phyloP scores from a whole-genome alignment of 1,139 yeast genomes.

The Wickerhamiella pararugosa region DNA sequence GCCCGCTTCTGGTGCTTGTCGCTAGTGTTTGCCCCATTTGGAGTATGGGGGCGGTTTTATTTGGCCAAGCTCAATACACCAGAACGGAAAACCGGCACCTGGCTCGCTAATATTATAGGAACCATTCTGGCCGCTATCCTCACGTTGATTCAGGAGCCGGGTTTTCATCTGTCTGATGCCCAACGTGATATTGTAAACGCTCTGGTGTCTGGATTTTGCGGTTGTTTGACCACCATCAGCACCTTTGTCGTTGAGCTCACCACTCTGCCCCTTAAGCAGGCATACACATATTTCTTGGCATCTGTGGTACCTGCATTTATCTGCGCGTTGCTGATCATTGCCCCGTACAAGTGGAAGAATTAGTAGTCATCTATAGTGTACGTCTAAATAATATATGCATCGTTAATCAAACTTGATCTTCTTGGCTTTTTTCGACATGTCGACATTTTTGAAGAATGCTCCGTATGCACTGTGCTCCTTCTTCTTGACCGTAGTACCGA shows the following conservation, averaged over 20 bases:
- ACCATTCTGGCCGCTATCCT: conserved; percentile 42
- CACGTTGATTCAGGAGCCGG: conserved; percentile 30
- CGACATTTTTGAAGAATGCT: conserved; percentile 89
- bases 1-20: conserved; percentile 58
- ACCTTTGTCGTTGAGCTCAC: conserved; percentile 59
- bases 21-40: conserved; percentile 48
- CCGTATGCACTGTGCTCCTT: conserved; percentile 95
- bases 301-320: conserved; percentile 28
- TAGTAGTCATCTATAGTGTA: conserved; percentile 10
- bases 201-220: conserved; percentile 59
- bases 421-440: conserved; percentile 62
- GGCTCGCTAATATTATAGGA: conserved; percentile 48
- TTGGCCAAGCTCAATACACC: conserved; percentile 37
- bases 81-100: conserved; percentile 61
- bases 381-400: not conserved
- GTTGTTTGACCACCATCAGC: conserved; percentile 61
- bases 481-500: conserved; percentile 96
- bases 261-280: conserved; percentile 22
- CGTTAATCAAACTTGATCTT: conserved; percentile 55
- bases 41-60: conserved; percentile 44
- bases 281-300: conserved; percentile 29
- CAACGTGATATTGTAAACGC: conserved; percentile 36
- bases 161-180: conserved; percentile 17
- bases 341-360: conserved; percentile 33
- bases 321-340: conserved; percentile 30